phyloP scores from a whole-genome alignment of 2,329 filamentous ascomycete species.

The Epichloe sibirici region DNA sequence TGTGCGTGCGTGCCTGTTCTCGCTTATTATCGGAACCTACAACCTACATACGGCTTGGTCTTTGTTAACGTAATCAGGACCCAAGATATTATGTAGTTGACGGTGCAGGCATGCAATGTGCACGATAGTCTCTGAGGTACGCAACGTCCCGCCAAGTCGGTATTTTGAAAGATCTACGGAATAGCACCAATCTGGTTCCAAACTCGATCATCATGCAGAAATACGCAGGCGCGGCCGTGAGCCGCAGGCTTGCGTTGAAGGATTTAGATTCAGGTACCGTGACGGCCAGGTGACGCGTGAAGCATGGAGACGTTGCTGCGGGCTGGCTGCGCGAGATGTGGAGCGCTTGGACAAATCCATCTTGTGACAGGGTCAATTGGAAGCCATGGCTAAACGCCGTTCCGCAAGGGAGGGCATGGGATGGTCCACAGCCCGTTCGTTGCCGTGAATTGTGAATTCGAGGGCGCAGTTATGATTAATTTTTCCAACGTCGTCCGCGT shows the following conservation, averaged over 20 bases:
- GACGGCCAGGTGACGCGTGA: slow-evolving; percentile 5
- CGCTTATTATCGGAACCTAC: slow-evolving; percentile 7
- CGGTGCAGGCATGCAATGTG: neutral
- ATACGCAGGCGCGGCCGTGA: neutral
- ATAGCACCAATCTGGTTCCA: neutral
- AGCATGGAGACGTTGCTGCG: slow-evolving; percentile 4
- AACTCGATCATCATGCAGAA: neutral
- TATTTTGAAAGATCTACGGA: neutral
- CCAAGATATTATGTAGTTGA: neutral
- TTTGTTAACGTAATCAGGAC: neutral
- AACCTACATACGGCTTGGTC: neutral
- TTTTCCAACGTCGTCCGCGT: too few relatives aligned
- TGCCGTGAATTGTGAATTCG: neutral
- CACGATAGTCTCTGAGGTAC: neutral
- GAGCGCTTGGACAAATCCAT: slow-evolving; percentile 2
- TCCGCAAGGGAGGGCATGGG: neutral
- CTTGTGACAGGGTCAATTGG: slow-evolving; percentile 1
- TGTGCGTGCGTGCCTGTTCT: neutral
- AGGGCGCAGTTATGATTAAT: neutral
- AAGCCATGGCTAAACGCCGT: slow-evolving; percentile 1
- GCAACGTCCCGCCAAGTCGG: slow-evolving; percentile 1
- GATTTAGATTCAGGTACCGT: slow-evolving; percentile 1
- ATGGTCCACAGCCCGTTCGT: neutral
- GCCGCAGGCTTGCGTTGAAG: neutral
- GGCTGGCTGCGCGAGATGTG: slow-evolving; percentile 6